Evolutionary conservation across 352 stramenopile species (phyloP), one percentile per base, ranked within the genome.

Genomic region (Pythium pyrilobum): DNA sequence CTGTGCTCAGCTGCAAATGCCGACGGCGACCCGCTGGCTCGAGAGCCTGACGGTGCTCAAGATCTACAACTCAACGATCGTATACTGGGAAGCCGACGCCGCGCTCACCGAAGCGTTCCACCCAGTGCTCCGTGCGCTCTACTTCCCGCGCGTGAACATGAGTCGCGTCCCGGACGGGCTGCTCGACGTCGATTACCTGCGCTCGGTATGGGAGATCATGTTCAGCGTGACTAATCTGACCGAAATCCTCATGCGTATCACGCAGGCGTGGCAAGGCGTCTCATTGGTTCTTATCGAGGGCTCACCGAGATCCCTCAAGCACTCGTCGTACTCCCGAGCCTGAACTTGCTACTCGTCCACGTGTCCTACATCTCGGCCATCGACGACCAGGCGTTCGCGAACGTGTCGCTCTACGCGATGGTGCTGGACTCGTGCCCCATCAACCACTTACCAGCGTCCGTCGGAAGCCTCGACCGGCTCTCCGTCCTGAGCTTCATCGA

Each of bases 1-100:
- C n/a, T n/a, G n/a, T n/a, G n/a, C n/a, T n/a, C n/a, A n/a, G n/a
- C n/a, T n/a, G n/a, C n/a, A n/a, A n/a, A n/a, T n/a, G 21, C n/a
- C n/a, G 29, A n/a, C 9, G 29, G 28, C 8, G 29, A 51, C 20
- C 43, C 43, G 12, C 13, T 21, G 2, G 16, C 43, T 51, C 11
- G n/a, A 51, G 29, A 40, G 21, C 15, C 33, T 53, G 12, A 44
- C 43, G 15, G 6, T 53, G 9, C 36, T 31, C 33, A 46, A 43
- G 20, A 23, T 43, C 13, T 49, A 49, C 41, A 49, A 49, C 41
- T 49, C 41, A 8, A 49, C 41, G 7, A 16, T 49, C 31, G 41
- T 33, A 7, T 20, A 9, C 12, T 59, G 51, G 51, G 24, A 40
- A 11, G 31, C 12, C 0, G 21, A 49, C n/a, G 39, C 51, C 8